A percentile compares a stretch with the other conserved stretches of the same genome.
phyloP scores from a whole-genome alignment of 1,139 yeast species.

The Blastobotrys ciferrii region DNA sequence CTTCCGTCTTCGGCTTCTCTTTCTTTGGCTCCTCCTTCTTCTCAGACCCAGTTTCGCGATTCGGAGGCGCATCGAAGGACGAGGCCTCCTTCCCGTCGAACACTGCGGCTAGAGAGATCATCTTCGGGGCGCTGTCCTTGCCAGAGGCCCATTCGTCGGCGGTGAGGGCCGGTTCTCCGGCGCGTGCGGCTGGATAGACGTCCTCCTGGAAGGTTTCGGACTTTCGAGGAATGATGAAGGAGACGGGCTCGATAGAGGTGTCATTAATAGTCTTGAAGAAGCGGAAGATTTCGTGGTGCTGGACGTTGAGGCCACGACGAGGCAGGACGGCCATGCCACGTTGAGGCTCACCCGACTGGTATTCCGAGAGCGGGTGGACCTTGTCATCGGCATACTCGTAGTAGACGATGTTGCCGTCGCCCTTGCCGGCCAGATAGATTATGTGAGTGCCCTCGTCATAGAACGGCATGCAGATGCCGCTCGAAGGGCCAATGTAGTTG shows the following conservation, averaged over 20 bases:
- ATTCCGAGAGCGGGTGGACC: constrained; percentile 79
- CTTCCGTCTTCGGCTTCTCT: constrained; percentile 14
- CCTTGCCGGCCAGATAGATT: constrained; percentile 91
- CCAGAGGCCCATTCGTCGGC: constrained; percentile 82
- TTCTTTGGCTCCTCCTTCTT: constrained; percentile 25
- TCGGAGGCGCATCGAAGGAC: constrained; percentile 17
- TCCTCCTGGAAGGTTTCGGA: constrained; percentile 91
- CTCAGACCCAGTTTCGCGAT: constrained; percentile 24
- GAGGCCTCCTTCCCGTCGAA: constrained; percentile 66
- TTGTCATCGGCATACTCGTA: constrained; percentile 78
- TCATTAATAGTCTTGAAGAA: constrained; percentile 85
- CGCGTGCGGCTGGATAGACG: constrained; percentile 88
- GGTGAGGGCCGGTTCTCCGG: constrained; percentile 69
- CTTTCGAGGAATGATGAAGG: constrained; percentile 90
- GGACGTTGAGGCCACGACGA: constrained; percentile 70
- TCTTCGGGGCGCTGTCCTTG: constrained; percentile 72
- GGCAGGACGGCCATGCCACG: constrained; percentile 94
- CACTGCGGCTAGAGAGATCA: constrained; percentile 70
- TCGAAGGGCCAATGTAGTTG: constrained; percentile 78
- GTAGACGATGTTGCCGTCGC: constrained; percentile 96
- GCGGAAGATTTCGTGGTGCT: constrained; percentile 79
- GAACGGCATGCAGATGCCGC: constrained; percentile 91
- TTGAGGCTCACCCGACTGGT: constrained; percentile 85
- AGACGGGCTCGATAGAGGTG: constrained; percentile 77
- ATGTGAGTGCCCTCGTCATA: constrained; percentile 79